Evolutionary conservation across 2,329 filamentous ascomycete species (phyloP).

Genomic region (Alternaria angustiovoidea): DNA sequence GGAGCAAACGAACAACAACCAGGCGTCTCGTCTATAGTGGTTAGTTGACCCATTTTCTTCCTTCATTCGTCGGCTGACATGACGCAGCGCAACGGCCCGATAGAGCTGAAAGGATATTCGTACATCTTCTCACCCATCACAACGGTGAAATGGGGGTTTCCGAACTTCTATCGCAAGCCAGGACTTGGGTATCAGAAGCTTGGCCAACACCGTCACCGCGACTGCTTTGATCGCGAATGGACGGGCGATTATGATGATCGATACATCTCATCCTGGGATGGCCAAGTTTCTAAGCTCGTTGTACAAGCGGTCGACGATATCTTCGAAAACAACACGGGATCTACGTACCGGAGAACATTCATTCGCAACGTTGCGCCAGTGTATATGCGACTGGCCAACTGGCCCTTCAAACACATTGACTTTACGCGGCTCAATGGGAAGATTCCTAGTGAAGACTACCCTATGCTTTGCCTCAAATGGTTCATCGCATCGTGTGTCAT

Average conservation of each 20-base stretch:
- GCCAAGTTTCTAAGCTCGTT: constrained; percentile 39
- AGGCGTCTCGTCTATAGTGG: neutral
- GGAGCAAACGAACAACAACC: neutral
- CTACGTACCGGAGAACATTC: constrained; percentile 42
- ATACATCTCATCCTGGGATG: constrained; percentile 43
- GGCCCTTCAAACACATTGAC: constrained; percentile 42
- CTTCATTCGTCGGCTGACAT: neutral
- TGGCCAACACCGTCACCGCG: constrained; percentile 30
- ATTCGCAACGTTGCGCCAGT: constrained; percentile 40
- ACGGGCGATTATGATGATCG: constrained; percentile 41
- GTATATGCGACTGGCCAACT: constrained; percentile 41
- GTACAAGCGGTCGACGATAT: constrained; percentile 45
- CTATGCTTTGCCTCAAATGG: constrained; percentile 41
- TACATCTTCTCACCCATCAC: constrained; percentile 34
- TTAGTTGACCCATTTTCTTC: neutral
- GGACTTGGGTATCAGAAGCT: constrained; percentile 37
- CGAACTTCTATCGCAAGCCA: constrained; percentile 38
- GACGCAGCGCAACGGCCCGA: constrained; percentile 19
- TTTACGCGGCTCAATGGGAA: constrained; percentile 28
- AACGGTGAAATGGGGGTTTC: constrained; percentile 31
- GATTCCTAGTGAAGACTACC: constrained; percentile 32
- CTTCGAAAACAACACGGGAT: constrained; percentile 37
- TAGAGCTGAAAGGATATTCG: constrained; percentile 28
- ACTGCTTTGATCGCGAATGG: constrained; percentile 38
- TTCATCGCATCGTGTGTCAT: constrained; percentile 37